Conservation (phyloP, 805 yeast species). For the Candida maltosa region DNA sequence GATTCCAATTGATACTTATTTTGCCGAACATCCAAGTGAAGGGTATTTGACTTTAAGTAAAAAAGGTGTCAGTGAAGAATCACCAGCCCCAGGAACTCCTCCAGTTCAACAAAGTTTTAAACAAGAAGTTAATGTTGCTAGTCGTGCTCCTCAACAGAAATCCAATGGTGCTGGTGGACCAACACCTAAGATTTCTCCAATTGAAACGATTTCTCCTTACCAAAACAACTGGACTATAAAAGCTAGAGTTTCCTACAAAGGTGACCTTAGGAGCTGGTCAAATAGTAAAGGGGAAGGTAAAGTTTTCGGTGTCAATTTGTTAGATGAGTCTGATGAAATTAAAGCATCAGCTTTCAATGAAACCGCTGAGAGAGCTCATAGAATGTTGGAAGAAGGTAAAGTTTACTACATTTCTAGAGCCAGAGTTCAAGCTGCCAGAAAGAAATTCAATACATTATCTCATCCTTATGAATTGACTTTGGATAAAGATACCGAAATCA, state of each 20-base stretch:
- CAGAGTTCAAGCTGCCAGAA: constrained; percentile 77
- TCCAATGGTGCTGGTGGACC: constrained; percentile 7
- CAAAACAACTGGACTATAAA: constrained; percentile 89
- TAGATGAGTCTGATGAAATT: constrained; percentile 95
- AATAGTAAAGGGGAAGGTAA: constrained; percentile 87
- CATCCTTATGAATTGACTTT: constrained; percentile 87
- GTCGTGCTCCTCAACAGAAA: not conserved
- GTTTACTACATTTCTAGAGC: constrained; percentile 84
- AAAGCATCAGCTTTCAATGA: constrained; percentile 93
- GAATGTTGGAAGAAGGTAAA: constrained; percentile 79
- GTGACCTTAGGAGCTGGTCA: constrained; percentile 85
- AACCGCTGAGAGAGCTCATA: constrained; percentile 74
- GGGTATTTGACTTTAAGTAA: constrained; percentile 24
- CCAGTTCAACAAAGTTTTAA: not conserved
- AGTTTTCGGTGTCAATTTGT: constrained; percentile 78
- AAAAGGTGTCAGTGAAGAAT: constrained; percentile 6
- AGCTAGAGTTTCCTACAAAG: constrained; percentile 85
- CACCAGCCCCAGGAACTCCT: constrained; percentile 7
- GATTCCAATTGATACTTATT: constrained; percentile 46
- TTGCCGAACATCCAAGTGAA: constrained; percentile 56
- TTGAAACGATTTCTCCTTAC: constrained; percentile 88
- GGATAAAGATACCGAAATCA: constrained; percentile 75
- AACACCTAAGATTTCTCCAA: constrained; percentile 50
- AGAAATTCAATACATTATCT: constrained; percentile 75
- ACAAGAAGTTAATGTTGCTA: too few species aligned